Percentiles rank a stretch among this genome's conserved stretches.
Evolutionary conservation across 352 stramenopile species (phyloP).

Genomic region (Pythium apleroticum): DNA sequence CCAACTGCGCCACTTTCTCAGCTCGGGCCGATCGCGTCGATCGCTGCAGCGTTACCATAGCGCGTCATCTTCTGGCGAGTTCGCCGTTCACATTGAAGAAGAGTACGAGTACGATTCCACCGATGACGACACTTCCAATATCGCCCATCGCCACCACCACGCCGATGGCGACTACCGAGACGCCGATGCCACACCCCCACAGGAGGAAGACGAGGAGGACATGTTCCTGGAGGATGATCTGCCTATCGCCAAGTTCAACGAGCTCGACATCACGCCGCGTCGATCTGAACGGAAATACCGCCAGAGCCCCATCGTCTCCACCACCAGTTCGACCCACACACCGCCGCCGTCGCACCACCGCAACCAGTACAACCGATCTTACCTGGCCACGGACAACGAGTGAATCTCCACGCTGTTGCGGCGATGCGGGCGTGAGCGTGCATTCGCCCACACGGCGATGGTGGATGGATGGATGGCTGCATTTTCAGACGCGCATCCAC

Average conservation of each 20-base stretch:
- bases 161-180: slow-evolving; percentile 4
- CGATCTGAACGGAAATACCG: slow-evolving; percentile 20
- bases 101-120: slow-evolving; percentile 27
- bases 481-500: neutral
- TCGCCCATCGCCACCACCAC: slow-evolving; percentile 9
- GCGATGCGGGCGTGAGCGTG: neutral
- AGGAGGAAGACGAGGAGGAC: slow-evolving; percentile 23
- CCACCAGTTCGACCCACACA: slow-evolving; percentile 9
- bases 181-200: neutral
- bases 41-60: slow-evolving; percentile 17
- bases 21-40: slow-evolving; percentile 7
- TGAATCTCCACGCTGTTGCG: neutral
- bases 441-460: neutral
- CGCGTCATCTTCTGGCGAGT: slow-evolving; percentile 14
- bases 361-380: slow-evolving; percentile 1
- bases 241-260: slow-evolving; percentile 23
- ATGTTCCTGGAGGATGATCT: slow-evolving; percentile 28
- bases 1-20: slow-evolving; percentile 10
- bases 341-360: neutral
- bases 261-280: slow-evolving; percentile 26
- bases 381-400: neutral
- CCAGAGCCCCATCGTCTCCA: neutral
- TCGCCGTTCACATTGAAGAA: slow-evolving; percentile 27
- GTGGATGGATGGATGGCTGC: slow-evolving; percentile 2
- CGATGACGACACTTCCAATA: neutral